Evolutionary conservation across 2,329 filamentous ascomycete genomes (phyloP).

Genomic region (Colletotrichum filicis): DNA sequence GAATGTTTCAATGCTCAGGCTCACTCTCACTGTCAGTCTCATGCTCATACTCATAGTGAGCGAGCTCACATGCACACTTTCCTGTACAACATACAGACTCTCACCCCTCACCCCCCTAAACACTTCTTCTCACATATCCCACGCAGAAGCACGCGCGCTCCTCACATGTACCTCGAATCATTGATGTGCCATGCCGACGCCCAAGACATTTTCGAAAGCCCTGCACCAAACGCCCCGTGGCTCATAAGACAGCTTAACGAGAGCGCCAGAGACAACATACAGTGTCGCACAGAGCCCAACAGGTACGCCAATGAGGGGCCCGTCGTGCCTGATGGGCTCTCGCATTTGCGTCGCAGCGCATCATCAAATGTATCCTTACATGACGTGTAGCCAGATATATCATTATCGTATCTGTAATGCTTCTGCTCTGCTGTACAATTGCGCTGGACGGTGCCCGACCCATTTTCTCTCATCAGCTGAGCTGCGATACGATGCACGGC

Average conservation of each 20-base stretch:
- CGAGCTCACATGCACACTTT: background rate
- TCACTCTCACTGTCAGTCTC: background rate
- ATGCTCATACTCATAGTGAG: background rate
- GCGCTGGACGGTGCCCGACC: background rate
- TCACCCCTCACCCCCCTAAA: background rate
- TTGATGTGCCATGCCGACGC: background rate
- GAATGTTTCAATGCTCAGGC: background rate
- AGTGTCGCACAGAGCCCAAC: slow-evolving; percentile 15
- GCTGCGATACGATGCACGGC: slow-evolving; percentile 9
- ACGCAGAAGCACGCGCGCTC: background rate
- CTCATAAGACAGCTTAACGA: background rate
- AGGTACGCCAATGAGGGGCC: slow-evolving; percentile 22
- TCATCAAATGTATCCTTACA: background rate
- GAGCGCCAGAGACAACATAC: background rate
- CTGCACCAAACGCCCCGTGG: background rate
- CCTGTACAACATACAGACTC: background rate
- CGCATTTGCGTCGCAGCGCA: background rate
- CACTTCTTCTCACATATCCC: background rate
- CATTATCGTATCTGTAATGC: background rate
- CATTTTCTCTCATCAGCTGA: background rate
- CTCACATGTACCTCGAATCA: background rate
- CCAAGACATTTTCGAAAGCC: slow-evolving; percentile 1
- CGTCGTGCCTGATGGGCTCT: slow-evolving; percentile 18
- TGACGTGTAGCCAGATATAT: background rate
- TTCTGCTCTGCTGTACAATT: background rate